A percentile compares a stretch with the other conserved stretches of the same genome.
phyloP scores from a whole-genome alignment of 2,329 filamentous ascomycete genomes.

The Sarocladium strictum region DNA sequence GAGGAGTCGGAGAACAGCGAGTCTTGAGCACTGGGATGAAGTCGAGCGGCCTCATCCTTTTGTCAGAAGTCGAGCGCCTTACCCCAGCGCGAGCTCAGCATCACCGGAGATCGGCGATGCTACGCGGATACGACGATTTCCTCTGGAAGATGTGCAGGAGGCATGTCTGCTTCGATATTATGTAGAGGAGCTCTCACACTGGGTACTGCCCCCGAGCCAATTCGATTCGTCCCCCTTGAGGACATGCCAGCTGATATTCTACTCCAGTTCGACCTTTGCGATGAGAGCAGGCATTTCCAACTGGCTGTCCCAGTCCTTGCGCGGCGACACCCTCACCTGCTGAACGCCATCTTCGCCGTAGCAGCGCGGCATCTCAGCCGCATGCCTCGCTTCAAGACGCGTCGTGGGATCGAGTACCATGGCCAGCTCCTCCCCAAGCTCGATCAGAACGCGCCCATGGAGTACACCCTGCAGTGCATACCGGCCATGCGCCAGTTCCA shows the following conservation, averaged over 20 bases:
- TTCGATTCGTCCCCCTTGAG: not conserved
- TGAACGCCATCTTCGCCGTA: constrained; percentile 35
- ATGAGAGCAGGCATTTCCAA: constrained; percentile 33
- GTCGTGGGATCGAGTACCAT: constrained; percentile 29
- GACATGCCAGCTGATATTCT: constrained; percentile 5
- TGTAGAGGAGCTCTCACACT: constrained; percentile 10
- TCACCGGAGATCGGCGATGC: not conserved
- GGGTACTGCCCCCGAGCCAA: constrained; percentile 4
- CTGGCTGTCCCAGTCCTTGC: constrained; percentile 30
- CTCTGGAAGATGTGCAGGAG: constrained; percentile 6
- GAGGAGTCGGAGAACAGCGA: not conserved
- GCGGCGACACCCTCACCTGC: constrained; percentile 28
- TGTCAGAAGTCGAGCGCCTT: not conserved
- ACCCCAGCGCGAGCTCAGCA: not conserved
- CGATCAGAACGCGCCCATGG: constrained; percentile 30
- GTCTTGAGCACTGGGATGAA: not conserved
- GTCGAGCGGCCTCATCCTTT: not conserved
- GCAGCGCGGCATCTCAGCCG: constrained; percentile 33
- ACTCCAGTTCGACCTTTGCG: constrained; percentile 31
- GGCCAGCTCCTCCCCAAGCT: constrained; percentile 30
- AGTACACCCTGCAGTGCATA: constrained; percentile 34
- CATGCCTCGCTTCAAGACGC: constrained; percentile 30
- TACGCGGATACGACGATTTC: not conserved
- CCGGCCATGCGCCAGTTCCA: constrained; percentile 32
- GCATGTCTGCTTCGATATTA: constrained; percentile 11